Percentiles rank a stretch among this genome's conserved stretches.
Evolutionary conservation across 257 asterid genomes (phyloP).

Genomic region (Rehmannia glutinosa): DNA sequence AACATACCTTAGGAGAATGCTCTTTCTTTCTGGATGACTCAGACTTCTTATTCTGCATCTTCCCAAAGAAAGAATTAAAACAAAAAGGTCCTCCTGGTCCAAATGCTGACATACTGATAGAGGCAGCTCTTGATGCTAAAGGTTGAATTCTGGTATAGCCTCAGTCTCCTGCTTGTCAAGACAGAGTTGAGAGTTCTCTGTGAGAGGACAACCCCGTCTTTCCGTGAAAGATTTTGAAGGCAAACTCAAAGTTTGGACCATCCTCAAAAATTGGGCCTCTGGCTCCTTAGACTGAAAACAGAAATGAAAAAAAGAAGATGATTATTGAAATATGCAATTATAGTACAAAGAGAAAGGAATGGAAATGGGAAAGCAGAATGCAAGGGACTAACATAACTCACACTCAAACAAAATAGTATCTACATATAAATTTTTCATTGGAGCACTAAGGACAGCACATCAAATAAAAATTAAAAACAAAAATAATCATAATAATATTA

Average conservation of each 20-base stretch:
- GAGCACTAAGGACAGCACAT: background rate
- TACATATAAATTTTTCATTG: background rate
- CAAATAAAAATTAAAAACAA: background rate
- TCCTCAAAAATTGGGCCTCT: slow-evolving; percentile 84
- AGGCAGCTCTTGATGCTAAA: slow-evolving; percentile 64
- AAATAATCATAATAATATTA: background rate
- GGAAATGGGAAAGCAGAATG: background rate
- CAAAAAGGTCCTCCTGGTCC: slow-evolving; percentile 83
- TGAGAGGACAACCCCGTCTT: slow-evolving; percentile 69
- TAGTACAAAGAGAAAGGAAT: background rate
- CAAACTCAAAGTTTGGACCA: slow-evolving; percentile 65
- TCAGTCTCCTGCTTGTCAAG: slow-evolving; percentile 30
- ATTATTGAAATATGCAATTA: background rate
- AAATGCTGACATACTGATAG: slow-evolving; percentile 70
- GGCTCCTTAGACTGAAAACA: slow-evolving; percentile 38
- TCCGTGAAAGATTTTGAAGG: slow-evolving; percentile 75
- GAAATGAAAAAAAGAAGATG: slow-evolving; percentile 3
- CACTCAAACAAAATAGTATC: background rate
- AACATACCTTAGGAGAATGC: slow-evolving; percentile 43
- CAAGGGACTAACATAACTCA: background rate
- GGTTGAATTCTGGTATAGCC: slow-evolving; percentile 44
- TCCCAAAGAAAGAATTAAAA: slow-evolving; percentile 54
- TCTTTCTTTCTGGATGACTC: slow-evolving; percentile 44
- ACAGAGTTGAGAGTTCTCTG: slow-evolving; percentile 25
- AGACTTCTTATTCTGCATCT: slow-evolving; percentile 47